Evolutionary conservation across 345 rosid species (phyloP).

Genomic region (Pistacia vera): DNA sequence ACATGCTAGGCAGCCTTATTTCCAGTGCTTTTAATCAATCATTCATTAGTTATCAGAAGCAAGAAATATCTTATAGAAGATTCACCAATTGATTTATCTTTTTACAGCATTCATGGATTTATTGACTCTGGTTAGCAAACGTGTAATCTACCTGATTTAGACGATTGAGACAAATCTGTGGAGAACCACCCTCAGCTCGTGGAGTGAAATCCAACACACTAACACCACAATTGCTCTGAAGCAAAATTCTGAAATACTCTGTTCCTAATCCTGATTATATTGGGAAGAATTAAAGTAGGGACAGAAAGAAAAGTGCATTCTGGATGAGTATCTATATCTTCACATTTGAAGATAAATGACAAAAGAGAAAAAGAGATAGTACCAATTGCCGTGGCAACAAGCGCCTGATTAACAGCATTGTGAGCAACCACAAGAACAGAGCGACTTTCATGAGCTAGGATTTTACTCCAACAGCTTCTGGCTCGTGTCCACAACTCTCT

Average conservation of each 20-base stretch:
- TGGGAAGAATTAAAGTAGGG: conserved; percentile 10
- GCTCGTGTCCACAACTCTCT: conserved; percentile 92
- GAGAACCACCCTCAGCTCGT: conserved; percentile 60
- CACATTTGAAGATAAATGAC: neutral
- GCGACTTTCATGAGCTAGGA: conserved; percentile 73
- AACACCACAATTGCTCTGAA: conserved; percentile 96
- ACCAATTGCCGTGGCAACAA: conserved; percentile 88
- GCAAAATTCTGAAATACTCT: conserved; percentile 78
- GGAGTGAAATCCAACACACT: conserved; percentile 87
- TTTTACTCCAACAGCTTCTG: conserved; percentile 63
- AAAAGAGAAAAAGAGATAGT: conserved; percentile 18
- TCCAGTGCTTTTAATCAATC: neutral
- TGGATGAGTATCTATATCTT: conserved; percentile 9
- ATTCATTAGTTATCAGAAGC: conserved; percentile 2
- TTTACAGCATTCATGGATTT: neutral
- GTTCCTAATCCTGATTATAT: conserved; percentile 65
- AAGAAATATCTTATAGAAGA: neutral
- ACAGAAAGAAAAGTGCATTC: neutral
- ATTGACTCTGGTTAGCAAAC: neutral
- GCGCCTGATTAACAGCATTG: conserved; percentile 96
- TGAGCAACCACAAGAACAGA: conserved; percentile 97
- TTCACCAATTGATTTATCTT: neutral
- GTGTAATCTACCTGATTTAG: conserved; percentile 67
- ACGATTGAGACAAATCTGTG: conserved; percentile 83
- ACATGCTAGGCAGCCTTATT: neutral